Evolutionary conservation across 768 basidiomycete species (phyloP).

Genomic region (Saitozyma sp.): DNA sequence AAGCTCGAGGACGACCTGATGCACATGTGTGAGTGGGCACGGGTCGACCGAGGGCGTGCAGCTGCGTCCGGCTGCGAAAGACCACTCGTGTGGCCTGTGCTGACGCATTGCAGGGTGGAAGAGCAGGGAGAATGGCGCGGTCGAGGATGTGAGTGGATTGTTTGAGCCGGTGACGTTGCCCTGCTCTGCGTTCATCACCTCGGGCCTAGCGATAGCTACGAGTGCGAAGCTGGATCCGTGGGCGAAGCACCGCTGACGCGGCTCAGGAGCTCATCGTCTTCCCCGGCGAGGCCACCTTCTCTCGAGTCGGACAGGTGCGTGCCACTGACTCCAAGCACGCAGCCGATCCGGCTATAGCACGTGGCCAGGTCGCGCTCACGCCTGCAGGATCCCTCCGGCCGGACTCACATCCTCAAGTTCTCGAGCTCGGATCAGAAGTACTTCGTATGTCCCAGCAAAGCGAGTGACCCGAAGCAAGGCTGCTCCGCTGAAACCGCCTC

Average conservation of each 20-base stretch:
- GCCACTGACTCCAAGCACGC: background rate
- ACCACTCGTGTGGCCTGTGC: constrained; percentile 11
- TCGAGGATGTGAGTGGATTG: constrained; percentile 37
- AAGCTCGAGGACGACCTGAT: constrained; percentile 43
- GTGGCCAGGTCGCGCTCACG: constrained; percentile 4
- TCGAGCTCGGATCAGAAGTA: constrained; percentile 83
- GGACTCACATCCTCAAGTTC: constrained; percentile 87
- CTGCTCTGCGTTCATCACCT: too few relatives aligned
- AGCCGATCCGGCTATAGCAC: background rate
- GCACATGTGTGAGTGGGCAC: constrained; percentile 69
- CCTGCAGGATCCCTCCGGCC: constrained; percentile 58
- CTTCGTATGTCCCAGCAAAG: constrained; percentile 63
- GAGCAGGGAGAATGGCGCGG: constrained; percentile 23
- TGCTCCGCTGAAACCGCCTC: background rate
- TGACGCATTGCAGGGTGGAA: constrained; percentile 38
- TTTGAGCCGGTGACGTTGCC: too few relatives aligned
- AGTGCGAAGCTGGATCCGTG: background rate
- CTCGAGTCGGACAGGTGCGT: constrained; percentile 64
- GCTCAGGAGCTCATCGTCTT: constrained; percentile 80
- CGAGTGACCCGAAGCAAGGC: background rate
- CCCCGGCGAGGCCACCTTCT: constrained; percentile 79
- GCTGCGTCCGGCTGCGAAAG: constrained; percentile 51
- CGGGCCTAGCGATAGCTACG: background rate
- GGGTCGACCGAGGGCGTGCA: background rate
- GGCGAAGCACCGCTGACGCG: background rate